Conservation (phyloP, 257 asterid species). For the Paraleonurus japonicus region DNA sequence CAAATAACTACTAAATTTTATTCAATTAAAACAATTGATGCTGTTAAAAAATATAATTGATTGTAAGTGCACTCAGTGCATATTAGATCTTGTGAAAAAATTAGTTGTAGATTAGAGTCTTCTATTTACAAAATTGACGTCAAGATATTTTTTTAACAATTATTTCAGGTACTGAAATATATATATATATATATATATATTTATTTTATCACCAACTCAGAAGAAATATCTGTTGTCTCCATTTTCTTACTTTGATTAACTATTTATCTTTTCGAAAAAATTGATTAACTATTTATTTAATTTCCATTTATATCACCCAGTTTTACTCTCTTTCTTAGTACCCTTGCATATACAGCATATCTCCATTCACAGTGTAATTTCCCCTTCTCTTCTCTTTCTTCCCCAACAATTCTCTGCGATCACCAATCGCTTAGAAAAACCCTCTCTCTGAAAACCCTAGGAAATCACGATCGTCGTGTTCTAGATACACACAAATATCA, state of each 20-base stretch:
- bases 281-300: neutral
- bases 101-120: too few relatives aligned
- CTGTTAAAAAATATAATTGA: too few relatives aligned
- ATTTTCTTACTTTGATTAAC: neutral
- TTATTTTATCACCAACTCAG: neutral
- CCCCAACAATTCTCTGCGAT: constrained; percentile 32
- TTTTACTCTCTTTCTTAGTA: neutral
- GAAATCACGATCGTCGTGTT: constrained; percentile 34
- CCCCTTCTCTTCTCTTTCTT: constrained; percentile 11
- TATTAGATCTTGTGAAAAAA: too few relatives aligned
- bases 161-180: too few relatives aligned
- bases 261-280: too few relatives aligned
- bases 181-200: too few relatives aligned
- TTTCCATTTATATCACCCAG: neutral
- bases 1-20: too few relatives aligned
- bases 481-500: constrained; percentile 16
- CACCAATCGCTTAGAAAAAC: constrained; percentile 40
- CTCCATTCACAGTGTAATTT: constrained; percentile 22
- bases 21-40: too few relatives aligned
- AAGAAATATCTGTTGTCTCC: neutral
- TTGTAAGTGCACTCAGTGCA: too few relatives aligned
- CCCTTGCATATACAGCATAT: constrained; percentile 17
- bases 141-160: too few relatives aligned
- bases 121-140: too few relatives aligned
- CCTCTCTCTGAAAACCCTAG: constrained; percentile 51